Percentiles rank a stretch among this genome's conserved stretches.
Evolutionary conservation across 1,139 yeast genomes (phyloP).

Genomic region (Hanseniaspora uvarum): DNA sequence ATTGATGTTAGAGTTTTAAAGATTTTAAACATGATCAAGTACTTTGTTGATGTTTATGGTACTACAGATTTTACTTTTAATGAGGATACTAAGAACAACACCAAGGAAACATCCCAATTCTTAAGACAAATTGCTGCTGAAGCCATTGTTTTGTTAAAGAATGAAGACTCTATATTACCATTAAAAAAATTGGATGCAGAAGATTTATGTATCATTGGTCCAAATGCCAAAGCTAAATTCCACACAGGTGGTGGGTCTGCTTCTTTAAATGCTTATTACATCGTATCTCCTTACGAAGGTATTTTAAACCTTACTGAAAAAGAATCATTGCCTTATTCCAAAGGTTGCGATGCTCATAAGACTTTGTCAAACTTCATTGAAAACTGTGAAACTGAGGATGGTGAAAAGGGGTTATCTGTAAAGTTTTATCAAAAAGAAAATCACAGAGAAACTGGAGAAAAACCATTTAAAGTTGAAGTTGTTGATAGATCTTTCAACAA

Average conservation of each 20-base stretch:
- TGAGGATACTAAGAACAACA: constrained; percentile 38
- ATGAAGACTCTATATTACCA: constrained; percentile 39
- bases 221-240: constrained; percentile 38
- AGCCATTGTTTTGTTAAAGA: constrained; percentile 45
- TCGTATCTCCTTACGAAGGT: constrained; percentile 40
- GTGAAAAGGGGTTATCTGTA: constrained; percentile 42
- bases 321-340: constrained; percentile 29
- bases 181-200: constrained; percentile 31
- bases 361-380: constrained; percentile 31
- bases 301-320: constrained; percentile 30
- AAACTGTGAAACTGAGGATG: constrained; percentile 31
- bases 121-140: constrained; percentile 44
- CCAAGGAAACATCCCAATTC: constrained; percentile 37
- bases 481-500: constrained; percentile 35
- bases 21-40: constrained; percentile 41
- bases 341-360: constrained; percentile 34
- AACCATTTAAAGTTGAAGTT: constrained; percentile 33
- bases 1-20: constrained; percentile 38
- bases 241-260: constrained; percentile 49
- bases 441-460: constrained; percentile 18
- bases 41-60: constrained; percentile 32
- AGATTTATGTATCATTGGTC: constrained; percentile 43
- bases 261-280: constrained; percentile 38
- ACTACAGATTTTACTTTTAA: constrained; percentile 38
- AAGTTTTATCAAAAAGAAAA: constrained; percentile 9